These are phyloP conservation scores for Ramalina peruviana DNA, from an alignment of 495 filamentous ascomycete genomes.

Conservation along the genomic window DNA sequence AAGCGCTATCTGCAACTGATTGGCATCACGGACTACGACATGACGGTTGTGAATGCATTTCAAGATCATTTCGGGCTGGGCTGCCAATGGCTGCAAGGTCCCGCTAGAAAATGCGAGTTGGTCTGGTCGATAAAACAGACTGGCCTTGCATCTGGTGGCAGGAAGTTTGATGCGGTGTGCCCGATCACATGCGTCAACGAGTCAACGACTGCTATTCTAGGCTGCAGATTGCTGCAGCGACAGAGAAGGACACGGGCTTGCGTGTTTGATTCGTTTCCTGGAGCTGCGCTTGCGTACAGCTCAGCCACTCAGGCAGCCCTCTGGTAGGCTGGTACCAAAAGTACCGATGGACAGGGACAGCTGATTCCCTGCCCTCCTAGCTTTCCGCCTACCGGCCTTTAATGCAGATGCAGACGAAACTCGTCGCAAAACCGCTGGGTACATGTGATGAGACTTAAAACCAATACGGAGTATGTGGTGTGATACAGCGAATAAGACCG, in stretches of 20 bases:
- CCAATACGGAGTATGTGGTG: neutral
- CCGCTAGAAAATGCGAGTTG: neutral
- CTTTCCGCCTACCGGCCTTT: neutral
- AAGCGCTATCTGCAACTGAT: conserved; percentile 1
- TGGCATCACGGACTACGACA: neutral
- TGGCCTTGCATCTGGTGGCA: no score
- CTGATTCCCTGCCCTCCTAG: neutral
- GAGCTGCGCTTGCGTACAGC: neutral
- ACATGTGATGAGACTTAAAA: neutral
- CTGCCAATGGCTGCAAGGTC: conserved; percentile 1
- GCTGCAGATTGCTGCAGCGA: neutral
- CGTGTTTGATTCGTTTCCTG: neutral
- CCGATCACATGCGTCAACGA: neutral
- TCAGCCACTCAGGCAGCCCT: neutral
- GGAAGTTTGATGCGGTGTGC: neutral
- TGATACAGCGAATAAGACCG: conserved; percentile 1
- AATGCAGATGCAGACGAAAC: no score
- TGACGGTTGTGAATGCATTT: neutral
- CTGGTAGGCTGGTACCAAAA: no score
- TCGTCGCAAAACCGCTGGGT: no score
- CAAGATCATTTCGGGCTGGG: no score
- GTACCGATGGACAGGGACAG: neutral
- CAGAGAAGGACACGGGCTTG: neutral
- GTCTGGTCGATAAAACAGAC: neutral
- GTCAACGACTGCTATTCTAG: no score